Base-by-base conservation (phyloP, 1,284 basidiomycete species). In the Apiotrichum akiyoshidainum region DNA sequence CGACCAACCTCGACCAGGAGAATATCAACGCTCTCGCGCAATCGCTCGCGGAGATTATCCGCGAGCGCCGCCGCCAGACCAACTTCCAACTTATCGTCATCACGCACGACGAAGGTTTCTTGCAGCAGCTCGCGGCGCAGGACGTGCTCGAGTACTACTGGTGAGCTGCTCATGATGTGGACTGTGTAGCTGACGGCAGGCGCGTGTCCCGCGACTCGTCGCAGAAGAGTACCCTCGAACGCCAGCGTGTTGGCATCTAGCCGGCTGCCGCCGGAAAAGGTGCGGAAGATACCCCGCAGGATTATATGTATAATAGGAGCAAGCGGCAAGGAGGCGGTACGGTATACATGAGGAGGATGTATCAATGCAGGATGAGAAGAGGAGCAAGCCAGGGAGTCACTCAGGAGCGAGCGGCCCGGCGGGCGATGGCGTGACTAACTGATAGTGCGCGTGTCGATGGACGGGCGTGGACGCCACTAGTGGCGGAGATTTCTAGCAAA, bases 21-120 rank as follows among this genome's bases (percentile, higher is more conserved):
- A 99, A 98, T 72, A 95, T 99, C 65, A 89, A 94, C 70, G 93
- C 94, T 6, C 81, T 99, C 16, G 95, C 96, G 9, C 84, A 84
- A 44, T 90, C 92, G 67, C 83, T 99, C 21, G 87, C 94, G 10
- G 94, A 97, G 68, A 92, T 96, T 73, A 94, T 96, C 78, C 87
- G 93, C 63, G 92, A 95, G 71, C 85, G 92, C 67, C 88, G 88
- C 73, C 83, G 83, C 57, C 89, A 93, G 72, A 83, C 87, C 10
- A 97, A 96, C 76, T 97, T 98, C 83, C 95, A 99, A 79, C 83
- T 99, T 47, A 89, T 99, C 65, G 89, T 99, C 70, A 99, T 99
- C 77, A 94, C 91, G 1, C 93, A 97, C 75, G 93, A 97, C 79
- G 93, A 97, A 77, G 75, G 70, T 5, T 78, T 78, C 69, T 61